Evolutionary conservation across 1,284 basidiomycete species (phyloP), one percentile per base, ranked within the genome.

Genomic region (Blastosporella zonata): DNA sequence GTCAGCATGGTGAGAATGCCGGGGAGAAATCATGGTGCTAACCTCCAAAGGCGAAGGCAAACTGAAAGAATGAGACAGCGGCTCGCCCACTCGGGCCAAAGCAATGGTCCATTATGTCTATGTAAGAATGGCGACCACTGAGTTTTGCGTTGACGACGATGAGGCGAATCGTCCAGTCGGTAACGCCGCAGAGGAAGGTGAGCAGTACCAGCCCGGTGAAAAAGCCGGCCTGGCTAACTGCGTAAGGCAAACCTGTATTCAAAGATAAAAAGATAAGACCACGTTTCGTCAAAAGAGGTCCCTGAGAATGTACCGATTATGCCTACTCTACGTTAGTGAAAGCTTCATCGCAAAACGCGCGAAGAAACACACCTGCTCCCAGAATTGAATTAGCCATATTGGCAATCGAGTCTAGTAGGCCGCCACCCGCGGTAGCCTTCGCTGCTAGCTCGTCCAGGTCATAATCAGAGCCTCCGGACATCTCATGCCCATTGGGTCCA

Each of bases 361-460:
- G 44, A 13, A 42, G 39, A 29, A 37, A 58, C 63, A 63, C 60
- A 89, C 92, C 93, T 62, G 96, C 96, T 35, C 96, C 96, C 20
- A 99, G 74, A 45, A 99, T 98, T 5, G 93, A 95, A 66, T 99
- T 99, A 23, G 93, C 92, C 92, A 94, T 94, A 61, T 94, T 94
- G 18, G 90, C 90, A 43, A 94, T 80, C 6, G 89, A 93, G 59
- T 93, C 89, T 2, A 93, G 43, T 67, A 95, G 70, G 0, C 86
- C 85, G 22, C 93, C 92, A 20, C 91, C 91, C 2, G 84, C 77
- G 49, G 71, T 74, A 40, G 76, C 74, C 62, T 87, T 87, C 33
- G 78, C 75, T 21, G 80, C 80, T 22, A 90, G 66, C 53, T 82
- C 82, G 28, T 87, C 83, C 47, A 90, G 65, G 61, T 88, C 80